Evolutionary conservation across 805 yeast species (phyloP), one percentile per base, ranked within the genome.

Genomic region (Metschnikowia lunata): DNA sequence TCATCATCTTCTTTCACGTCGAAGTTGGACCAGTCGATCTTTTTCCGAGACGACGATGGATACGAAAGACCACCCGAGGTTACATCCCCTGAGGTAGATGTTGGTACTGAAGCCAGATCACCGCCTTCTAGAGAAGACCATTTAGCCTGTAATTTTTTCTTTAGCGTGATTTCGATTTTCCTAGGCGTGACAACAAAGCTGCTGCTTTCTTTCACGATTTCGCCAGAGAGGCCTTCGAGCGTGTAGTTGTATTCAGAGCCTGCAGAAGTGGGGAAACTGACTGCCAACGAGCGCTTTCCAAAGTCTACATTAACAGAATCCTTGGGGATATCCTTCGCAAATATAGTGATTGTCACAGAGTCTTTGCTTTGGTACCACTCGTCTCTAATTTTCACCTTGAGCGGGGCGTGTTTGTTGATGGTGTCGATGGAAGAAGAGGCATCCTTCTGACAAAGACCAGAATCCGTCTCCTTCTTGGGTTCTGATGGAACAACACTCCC

Each of bases 161-260:
- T 58, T 34, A 90, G 64, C n/a, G 61, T 61, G 8, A 89, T 59
- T 61, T 91, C 97, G 3, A 91, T 52, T 56, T 91, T 91, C 15
- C 93, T 85, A 1, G 83, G 69, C 55, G 78, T 81, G 2, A 89
- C 76, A 10, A 67, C 72, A 53, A 62, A 78, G 0, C 67, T 56
- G 1, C 83, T 75, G 15, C 64, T 51, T 0, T 57, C 60, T 1
- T 80, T 67, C 26, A 65, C 75, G 27, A 91, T 80, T 15, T 62
- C 66, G 11, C 70, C 76, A 42, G 59, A 75, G 30, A 87, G 64
- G 1, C 79, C 81, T 8, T 78, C 78, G 37, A 85, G 57, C 26
- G 65, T 62, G 54, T 79, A 86, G 47, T 67, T 71, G 61, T 82
- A 87, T 49, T 78, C 82, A 1, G 85, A 70, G 6, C 72, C 69